Evolutionary conservation across 768 basidiomycete genomes (phyloP).

Genomic region (Naganishia onofrii): DNA sequence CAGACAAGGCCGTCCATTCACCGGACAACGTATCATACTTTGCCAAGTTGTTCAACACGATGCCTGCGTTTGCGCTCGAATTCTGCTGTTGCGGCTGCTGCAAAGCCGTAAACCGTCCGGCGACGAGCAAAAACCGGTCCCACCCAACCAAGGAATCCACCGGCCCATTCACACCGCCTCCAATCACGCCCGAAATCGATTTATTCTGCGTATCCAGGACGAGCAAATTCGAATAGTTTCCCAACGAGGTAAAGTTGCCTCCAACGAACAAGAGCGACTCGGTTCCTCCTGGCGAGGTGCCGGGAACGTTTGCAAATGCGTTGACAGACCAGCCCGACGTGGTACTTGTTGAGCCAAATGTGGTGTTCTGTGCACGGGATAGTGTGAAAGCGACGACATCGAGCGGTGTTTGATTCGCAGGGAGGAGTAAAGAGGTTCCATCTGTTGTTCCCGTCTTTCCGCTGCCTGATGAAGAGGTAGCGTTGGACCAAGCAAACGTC

Average conservation of each 20-base stretch:
- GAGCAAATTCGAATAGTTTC: constrained; percentile 65
- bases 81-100: constrained; percentile 28
- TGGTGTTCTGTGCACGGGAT: constrained; percentile 27
- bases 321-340: constrained; percentile 36
- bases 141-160: constrained; percentile 66
- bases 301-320: constrained; percentile 60
- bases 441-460: constrained; percentile 60
- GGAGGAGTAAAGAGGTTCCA: constrained; percentile 10
- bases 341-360: background rate
- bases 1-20: constrained; percentile 67
- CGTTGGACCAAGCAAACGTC: constrained; percentile 83
- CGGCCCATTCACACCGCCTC: constrained; percentile 73
- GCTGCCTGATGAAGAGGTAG: constrained; percentile 55
- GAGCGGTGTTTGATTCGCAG: constrained; percentile 57
- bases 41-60: constrained; percentile 18
- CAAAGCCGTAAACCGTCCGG: constrained; percentile 81
- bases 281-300: too few relatives aligned
- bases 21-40: constrained; percentile 65
- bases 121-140: constrained; percentile 65
- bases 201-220: constrained; percentile 62
- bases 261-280: constrained; percentile 59
- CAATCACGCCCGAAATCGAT: constrained; percentile 57
- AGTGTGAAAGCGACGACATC: constrained; percentile 55
- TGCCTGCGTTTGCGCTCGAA: constrained; percentile 58
- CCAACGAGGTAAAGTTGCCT: constrained; percentile 69